These are phyloP conservation scores for Amanita subjunquillea DNA, from an alignment of 768 basidiomycete species.

Conservation along the genomic window DNA sequence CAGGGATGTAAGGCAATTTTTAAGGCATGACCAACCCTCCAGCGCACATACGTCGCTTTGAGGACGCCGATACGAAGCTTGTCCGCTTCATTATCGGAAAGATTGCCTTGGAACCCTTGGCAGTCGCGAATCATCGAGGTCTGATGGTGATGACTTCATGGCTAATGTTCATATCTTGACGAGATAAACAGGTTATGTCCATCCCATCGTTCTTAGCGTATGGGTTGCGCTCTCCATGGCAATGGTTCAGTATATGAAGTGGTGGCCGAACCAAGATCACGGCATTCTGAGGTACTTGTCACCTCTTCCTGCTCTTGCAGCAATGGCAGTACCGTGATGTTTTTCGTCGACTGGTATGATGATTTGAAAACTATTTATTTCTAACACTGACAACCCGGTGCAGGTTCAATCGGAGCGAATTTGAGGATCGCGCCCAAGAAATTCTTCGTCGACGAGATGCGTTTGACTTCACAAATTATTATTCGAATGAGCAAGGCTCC, in stretches of 20 bases:
- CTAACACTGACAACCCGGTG: neutral
- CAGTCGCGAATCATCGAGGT: slow-evolving; percentile 57
- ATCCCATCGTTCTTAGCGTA: slow-evolving; percentile 47
- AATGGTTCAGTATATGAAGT: slow-evolving; percentile 48
- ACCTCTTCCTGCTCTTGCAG: slow-evolving; percentile 59
- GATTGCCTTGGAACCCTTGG: slow-evolving; percentile 56
- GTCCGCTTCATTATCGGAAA: slow-evolving; percentile 59
- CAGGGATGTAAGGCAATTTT: neutral
- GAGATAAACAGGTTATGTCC: slow-evolving; percentile 31
- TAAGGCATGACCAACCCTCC: slow-evolving; percentile 24
- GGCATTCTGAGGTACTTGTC: slow-evolving; percentile 41
- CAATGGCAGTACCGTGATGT: slow-evolving; percentile 52
- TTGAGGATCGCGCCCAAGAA: slow-evolving; percentile 44
- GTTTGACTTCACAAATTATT: slow-evolving; percentile 38
- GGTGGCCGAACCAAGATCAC: slow-evolving; percentile 51
- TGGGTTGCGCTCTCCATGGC: slow-evolving; percentile 54
- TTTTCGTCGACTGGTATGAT: slow-evolving; percentile 58
- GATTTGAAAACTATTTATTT: neutral
- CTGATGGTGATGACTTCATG: slow-evolving; percentile 9
- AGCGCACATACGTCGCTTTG: slow-evolving; percentile 45
- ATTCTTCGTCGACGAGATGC: slow-evolving; percentile 50
- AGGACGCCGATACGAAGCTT: slow-evolving; percentile 41
- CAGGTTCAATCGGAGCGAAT: slow-evolving; percentile 63
- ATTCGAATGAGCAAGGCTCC: slow-evolving; percentile 49
- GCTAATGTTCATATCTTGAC: neutral